Evolutionary conservation across 2,329 filamentous ascomycete genomes (phyloP).

Genomic region (Apiospora malaysiana): DNA sequence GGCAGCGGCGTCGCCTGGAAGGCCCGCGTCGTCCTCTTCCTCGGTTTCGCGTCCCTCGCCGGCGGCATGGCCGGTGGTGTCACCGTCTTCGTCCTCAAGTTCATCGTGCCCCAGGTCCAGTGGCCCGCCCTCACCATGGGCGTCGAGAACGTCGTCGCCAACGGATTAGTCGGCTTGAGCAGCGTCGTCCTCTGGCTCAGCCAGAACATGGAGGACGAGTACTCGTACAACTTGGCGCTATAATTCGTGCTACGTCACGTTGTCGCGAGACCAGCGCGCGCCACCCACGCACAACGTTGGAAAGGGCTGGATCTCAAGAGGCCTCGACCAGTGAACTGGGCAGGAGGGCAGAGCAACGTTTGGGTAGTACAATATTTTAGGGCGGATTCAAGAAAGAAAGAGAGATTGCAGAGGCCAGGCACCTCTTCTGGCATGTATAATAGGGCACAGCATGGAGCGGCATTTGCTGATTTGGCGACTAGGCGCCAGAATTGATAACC

Average conservation of each 20-base stretch:
- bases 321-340: not conserved
- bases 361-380: not conserved
- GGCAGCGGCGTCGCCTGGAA: conserved; percentile 71
- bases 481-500: conserved; percentile 2
- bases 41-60: conserved; percentile 69
- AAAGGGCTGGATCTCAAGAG: not conserved
- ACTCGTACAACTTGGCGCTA: conserved; percentile 70
- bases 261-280: not conserved
- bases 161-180: conserved; percentile 67
- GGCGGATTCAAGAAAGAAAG: not conserved
- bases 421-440: conserved; percentile 14
- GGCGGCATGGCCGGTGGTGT: conserved; percentile 73
- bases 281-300: not conserved
- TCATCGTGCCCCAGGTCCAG: conserved; percentile 59
- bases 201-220: conserved; percentile 77
- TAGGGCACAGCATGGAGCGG: conserved; percentile 16
- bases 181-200: conserved; percentile 71
- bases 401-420: not conserved
- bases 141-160: conserved; percentile 69
- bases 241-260: conserved; percentile 35
- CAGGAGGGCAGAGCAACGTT: not conserved
- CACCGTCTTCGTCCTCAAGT: conserved; percentile 72
- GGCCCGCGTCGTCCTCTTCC: conserved; percentile 70
- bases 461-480: conserved; percentile 9
- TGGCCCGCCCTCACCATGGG: conserved; percentile 70